Base-by-base conservation (phyloP, 768 basidiomycete species). In the Clitopilus hobsonii region DNA sequence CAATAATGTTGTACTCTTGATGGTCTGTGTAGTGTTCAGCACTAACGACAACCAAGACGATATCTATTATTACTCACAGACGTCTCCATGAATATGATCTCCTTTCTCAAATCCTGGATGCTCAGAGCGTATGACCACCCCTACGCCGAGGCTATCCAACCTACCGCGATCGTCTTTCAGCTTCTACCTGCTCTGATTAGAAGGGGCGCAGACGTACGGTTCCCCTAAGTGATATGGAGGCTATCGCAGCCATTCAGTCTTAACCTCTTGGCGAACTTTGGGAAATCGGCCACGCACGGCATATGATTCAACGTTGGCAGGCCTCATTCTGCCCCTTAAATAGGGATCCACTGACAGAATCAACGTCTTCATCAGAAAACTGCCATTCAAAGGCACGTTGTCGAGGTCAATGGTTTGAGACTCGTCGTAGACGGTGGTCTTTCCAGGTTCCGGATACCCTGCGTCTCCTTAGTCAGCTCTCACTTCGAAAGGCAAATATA, bases 291-390 rank as follows among this genome's bases (percentile, higher is more conserved):
- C 11, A 56, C 57, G 25, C 20, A 61, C 61, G 7, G 23, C 2
- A 48, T 64, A 66, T 0, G 65, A 68, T 23, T 67, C 38, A 22
- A 60, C 48, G 1, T 58, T 56, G 1, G 62, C 47, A 8, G 59
- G 58, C 5, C 70, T 60, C 79, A 79, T 77, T 36, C 61, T 58
- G 8, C 68, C 67, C 14, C 74, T 58, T 56, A 78, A 24, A 58
- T 75, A 78, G 0, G 79, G 79, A 51, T 81, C 81, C 36, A 81
- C 61, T 14, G 74, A 74, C 14, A 82, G 58, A 5, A 69, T 66
- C 13, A 81, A 65, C 0, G 71, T 73, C 63, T 79, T 81, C 56
- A 78, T 55, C 24, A 82, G 60, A 49, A 76, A 58, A 0, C 74
- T 73, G 0, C 74, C 72, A 25, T 75, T 61, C 49, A 77, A 61